Percentiles rank a stretch among this genome's conserved stretches.
phyloP scores from a whole-genome alignment of 2,329 filamentous ascomycete genomes.

The Myriosclerotinia duriaeana region DNA sequence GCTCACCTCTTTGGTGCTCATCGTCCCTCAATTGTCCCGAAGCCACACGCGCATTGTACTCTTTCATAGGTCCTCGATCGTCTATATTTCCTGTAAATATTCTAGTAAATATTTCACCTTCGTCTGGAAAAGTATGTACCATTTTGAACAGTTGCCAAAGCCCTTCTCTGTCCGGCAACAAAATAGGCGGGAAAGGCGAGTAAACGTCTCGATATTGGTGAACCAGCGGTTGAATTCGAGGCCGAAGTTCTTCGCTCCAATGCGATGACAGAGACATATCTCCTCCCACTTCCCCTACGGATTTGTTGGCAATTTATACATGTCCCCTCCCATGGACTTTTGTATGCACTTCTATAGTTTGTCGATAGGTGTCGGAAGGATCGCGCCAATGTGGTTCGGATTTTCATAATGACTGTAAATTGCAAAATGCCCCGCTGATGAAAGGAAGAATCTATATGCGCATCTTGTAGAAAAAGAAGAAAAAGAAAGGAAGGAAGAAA shows the following conservation, averaged over 20 bases:
- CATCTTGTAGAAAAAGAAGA: slow-evolving; percentile 11
- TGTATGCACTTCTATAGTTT: slow-evolving; percentile 4
- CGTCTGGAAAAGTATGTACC: slow-evolving; percentile 26
- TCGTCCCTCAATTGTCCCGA: slow-evolving; percentile 77
- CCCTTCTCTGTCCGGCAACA: slow-evolving; percentile 37
- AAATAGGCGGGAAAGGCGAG: slow-evolving; percentile 34
- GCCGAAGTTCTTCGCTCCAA: background rate
- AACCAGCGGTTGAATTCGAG: too few relatives aligned
- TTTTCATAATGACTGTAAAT: slow-evolving; percentile 19
- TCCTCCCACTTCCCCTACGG: background rate
- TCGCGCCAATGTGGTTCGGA: slow-evolving; percentile 5
- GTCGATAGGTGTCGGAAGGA: slow-evolving; percentile 14
- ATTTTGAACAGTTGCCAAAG: slow-evolving; percentile 37
- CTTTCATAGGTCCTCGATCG: slow-evolving; percentile 68
- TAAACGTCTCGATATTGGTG: slow-evolving; percentile 4
- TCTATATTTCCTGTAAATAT: slow-evolving; percentile 33
- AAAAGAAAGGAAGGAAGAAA: too few relatives aligned
- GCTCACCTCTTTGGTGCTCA: slow-evolving; percentile 79
- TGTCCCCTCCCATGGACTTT: background rate
- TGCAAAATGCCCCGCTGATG: background rate
- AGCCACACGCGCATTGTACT: slow-evolving; percentile 82
- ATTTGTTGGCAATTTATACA: background rate
- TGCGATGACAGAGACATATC: background rate
- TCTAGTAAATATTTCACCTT: background rate
- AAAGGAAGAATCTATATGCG: slow-evolving; percentile 7